A percentile compares a stretch with the other conserved stretches of the same genome.
Conservation (phyloP, 1,284 basidiomycete species). For the Cryptococcus sp. region DNA sequence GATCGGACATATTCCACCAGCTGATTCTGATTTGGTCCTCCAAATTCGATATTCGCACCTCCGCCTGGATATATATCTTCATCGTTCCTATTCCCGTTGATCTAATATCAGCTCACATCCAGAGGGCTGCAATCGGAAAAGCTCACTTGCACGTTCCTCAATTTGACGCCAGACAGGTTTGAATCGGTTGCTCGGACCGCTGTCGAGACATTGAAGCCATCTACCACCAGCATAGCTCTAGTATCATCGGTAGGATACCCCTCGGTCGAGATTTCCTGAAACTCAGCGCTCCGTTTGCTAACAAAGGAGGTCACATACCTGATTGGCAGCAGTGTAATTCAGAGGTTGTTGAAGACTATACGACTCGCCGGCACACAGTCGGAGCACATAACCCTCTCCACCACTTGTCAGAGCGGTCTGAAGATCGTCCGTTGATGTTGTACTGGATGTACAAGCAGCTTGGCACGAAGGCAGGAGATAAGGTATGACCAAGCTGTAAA, state of each 20-base stretch:
- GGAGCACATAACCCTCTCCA: slow-evolving; percentile 61
- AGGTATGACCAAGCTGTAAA: neutral
- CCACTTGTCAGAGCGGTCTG: slow-evolving; percentile 63
- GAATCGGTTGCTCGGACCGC: slow-evolving; percentile 63
- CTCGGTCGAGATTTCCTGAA: slow-evolving; percentile 70
- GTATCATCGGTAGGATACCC: slow-evolving; percentile 62
- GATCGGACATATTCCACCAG: slow-evolving; percentile 36
- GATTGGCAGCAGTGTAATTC: slow-evolving; percentile 58
- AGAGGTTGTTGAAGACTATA: slow-evolving; percentile 64
- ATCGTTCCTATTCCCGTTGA: slow-evolving; percentile 43
- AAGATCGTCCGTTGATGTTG: slow-evolving; percentile 62
- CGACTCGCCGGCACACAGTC: slow-evolving; percentile 59
- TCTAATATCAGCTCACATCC: slow-evolving; percentile 20
- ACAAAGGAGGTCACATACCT: slow-evolving; percentile 19
- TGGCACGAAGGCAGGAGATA: neutral
- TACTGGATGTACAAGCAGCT: slow-evolving; percentile 45
- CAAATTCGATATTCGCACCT: slow-evolving; percentile 45
- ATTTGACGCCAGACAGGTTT: slow-evolving; percentile 57
- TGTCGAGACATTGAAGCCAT: slow-evolving; percentile 57
- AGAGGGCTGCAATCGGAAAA: neutral
- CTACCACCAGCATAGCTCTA: slow-evolving; percentile 57
- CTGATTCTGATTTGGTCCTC: slow-evolving; percentile 42
- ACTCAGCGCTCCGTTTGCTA: neutral
- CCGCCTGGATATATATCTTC: slow-evolving; percentile 32
- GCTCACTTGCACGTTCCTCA: slow-evolving; percentile 66